A percentile compares a stretch with the other conserved stretches of the same genome.
These are phyloP conservation scores for Litchi chinensis DNA, from an alignment of 345 rosid species.

Conservation along the genomic window DNA sequence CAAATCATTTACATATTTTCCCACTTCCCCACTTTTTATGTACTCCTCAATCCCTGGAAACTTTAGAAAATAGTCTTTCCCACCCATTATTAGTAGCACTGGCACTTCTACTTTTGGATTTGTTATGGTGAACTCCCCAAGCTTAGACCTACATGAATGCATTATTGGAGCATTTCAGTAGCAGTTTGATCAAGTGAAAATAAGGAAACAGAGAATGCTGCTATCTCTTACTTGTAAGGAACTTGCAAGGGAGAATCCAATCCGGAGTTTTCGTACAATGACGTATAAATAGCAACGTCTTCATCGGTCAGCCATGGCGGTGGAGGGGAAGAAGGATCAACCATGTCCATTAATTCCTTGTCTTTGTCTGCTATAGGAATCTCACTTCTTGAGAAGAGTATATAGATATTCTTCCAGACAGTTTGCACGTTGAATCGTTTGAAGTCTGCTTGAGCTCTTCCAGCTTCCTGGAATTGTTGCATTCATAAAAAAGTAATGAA, in stretches of 20 bases:
- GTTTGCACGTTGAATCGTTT: slow-evolving; percentile 27
- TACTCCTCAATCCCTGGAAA: slow-evolving; percentile 36
- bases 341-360: slow-evolving; percentile 42
- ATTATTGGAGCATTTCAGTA: neutral
- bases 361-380: slow-evolving; percentile 33
- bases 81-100: slow-evolving; percentile 32
- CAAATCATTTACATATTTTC: slow-evolving; percentile 14
- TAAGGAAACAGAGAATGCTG: neutral
- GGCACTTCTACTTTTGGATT: slow-evolving; percentile 31
- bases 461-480: slow-evolving; percentile 29
- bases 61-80: slow-evolving; percentile 34
- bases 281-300: slow-evolving; percentile 24
- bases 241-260: slow-evolving; percentile 32
- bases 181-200: neutral
- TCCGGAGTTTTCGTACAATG: slow-evolving; percentile 34
- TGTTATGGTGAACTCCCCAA: slow-evolving; percentile 2
- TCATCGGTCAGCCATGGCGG: slow-evolving; percentile 34
- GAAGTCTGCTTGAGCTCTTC: slow-evolving; percentile 36
- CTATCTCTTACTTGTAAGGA: slow-evolving; percentile 1
- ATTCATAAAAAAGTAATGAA: neutral
- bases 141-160: slow-evolving; percentile 18
- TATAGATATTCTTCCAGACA: slow-evolving; percentile 30
- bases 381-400: slow-evolving; percentile 38
- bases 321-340: slow-evolving; percentile 31
- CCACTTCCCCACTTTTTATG: slow-evolving; percentile 17